Evolutionary conservation across 176 grass and related monocot species (phyloP).

Genomic region (Alopecurus myosuroides): DNA sequence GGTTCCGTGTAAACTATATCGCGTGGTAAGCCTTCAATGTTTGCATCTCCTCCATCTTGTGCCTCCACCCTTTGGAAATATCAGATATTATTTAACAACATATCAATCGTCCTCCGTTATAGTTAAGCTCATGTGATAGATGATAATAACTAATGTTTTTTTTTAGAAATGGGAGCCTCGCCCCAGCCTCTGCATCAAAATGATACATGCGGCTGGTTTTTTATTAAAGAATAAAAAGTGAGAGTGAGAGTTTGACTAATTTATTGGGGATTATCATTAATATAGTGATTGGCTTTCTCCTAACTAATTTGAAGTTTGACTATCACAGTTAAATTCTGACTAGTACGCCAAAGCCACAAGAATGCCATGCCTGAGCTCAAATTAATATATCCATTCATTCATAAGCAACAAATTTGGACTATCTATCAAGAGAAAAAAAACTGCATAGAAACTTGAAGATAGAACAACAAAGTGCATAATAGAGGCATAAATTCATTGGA

Average conservation of each 20-base stretch:
- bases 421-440: not conserved
- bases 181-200: too few relatives aligned
- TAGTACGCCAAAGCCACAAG: not conserved
- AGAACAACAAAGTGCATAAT: not conserved
- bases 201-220: too few relatives aligned
- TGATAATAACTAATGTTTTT: not conserved
- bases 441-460: not conserved
- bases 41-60: constrained; percentile 90
- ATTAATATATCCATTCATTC: not conserved
- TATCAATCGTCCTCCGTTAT: not conserved
- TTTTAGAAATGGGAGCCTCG: too few relatives aligned
- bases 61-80: constrained; percentile 69
- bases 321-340: not conserved
- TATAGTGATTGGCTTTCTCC: not conserved
- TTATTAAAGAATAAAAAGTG: too few relatives aligned
- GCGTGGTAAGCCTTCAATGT: constrained; percentile 64
- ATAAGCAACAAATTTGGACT: not conserved
- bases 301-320: constrained; percentile 3
- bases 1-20: constrained; percentile 74
- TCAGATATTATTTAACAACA: constrained; percentile 7
- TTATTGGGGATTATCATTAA: not conserved
- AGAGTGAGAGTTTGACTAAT: too few relatives aligned
- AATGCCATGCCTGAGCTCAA: not conserved
- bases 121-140: not conserved
- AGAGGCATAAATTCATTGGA: not conserved